phyloP scores from a whole-genome alignment of 257 asterid species.

The Ligustrum vulgare region DNA sequence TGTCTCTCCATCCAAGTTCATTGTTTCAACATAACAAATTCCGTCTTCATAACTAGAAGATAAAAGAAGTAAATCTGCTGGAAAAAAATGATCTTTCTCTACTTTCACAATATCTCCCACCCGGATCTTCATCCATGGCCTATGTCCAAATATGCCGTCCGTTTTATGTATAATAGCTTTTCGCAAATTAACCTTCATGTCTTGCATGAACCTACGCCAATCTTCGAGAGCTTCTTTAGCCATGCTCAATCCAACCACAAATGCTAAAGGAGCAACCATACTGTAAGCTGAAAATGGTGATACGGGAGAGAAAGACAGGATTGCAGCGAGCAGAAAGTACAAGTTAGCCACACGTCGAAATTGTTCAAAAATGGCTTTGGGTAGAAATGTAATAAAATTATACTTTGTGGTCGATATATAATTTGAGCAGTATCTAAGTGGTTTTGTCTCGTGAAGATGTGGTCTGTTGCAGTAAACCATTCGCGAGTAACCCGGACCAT shows the following conservation, averaged over 20 bases:
- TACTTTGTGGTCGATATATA: conserved; percentile 93
- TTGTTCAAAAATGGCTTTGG: conserved; percentile 91
- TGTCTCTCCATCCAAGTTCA: conserved; percentile 97
- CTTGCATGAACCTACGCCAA: conserved; percentile 87
- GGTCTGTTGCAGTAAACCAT: conserved; percentile 83
- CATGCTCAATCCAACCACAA: conserved; percentile 98
- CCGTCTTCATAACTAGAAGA: conserved; percentile 94
- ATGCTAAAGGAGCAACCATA: conserved; percentile 85
- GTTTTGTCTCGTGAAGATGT: conserved; percentile 59
- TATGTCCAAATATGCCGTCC: conserved; percentile 63
- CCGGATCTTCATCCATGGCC: conserved; percentile 87
- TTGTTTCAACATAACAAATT: conserved; percentile 91
- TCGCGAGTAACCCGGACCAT: conserved; percentile 84
- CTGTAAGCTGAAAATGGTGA: conserved; percentile 79
- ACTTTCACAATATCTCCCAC: conserved; percentile 92
- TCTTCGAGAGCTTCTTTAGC: conserved; percentile 97
- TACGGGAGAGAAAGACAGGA: conserved; percentile 75
- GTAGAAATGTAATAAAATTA: conserved; percentile 77
- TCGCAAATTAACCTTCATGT: conserved; percentile 86
- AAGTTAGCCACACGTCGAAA: conserved; percentile 95
- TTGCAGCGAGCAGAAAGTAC: conserved; percentile 88
- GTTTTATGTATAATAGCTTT: conserved; percentile 64
- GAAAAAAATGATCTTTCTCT: conserved; percentile 85
- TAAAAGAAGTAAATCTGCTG: conserved; percentile 84
- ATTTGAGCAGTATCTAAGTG: conserved; percentile 67